These are phyloP conservation scores for Parachlorella kessleri DNA, from an alignment of 139 green algal genomes.

Conservation along the genomic window DNA sequence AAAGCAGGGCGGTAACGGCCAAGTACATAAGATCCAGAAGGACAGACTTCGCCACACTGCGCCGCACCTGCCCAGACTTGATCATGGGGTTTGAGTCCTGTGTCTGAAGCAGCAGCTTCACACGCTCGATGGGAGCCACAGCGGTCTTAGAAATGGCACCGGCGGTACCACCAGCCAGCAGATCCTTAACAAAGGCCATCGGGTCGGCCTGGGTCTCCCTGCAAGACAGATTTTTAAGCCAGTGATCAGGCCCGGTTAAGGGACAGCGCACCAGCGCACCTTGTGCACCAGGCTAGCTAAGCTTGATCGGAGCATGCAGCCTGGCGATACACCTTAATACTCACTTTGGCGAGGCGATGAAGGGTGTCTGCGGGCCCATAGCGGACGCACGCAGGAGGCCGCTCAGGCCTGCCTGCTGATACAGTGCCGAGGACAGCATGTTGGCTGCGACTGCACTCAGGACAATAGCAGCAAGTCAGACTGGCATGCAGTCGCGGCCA, in stretches of 20 bases:
- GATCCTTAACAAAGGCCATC: constrained; percentile 73
- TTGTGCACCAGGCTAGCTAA: too few species aligned
- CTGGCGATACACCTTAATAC: too few species aligned
- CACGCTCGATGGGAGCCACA: constrained; percentile 95
- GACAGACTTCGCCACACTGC: too few species aligned
- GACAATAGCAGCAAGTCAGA: too few species aligned
- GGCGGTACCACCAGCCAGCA: constrained; percentile 73
- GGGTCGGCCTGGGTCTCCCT: constrained; percentile 20
- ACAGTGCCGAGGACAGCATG: constrained; percentile 56
- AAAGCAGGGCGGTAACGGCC: too few species aligned
- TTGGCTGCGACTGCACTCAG: constrained; percentile 11
- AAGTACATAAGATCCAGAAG: too few species aligned
- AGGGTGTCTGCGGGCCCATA: not conserved
- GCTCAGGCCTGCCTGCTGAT: constrained; percentile 46
- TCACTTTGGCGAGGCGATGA: constrained; percentile 25
- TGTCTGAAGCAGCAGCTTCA: constrained; percentile 98
- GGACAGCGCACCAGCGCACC: too few species aligned
- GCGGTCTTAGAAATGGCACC: constrained; percentile 94
- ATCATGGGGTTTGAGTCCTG: constrained; percentile 82
- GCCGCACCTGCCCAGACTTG: constrained; percentile 77
- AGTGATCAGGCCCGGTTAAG: too few species aligned
- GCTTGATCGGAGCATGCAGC: too few species aligned
- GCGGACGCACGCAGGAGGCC: constrained; percentile 33
- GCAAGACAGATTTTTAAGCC: too few species aligned
- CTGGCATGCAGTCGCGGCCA: too few species aligned